Evolutionary conservation across 306 rosid species (phyloP).

Genomic region (Cicer cuneatum): DNA sequence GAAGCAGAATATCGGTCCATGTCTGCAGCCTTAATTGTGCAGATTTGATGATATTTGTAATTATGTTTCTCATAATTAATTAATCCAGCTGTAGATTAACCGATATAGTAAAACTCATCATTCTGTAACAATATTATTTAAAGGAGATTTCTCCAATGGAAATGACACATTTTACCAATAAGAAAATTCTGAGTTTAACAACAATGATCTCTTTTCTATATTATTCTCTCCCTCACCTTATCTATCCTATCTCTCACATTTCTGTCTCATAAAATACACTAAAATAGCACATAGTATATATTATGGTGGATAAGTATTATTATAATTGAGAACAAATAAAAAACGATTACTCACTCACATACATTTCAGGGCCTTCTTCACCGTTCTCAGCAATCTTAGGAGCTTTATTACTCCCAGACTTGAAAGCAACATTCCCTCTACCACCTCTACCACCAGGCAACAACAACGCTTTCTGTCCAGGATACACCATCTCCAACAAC

Average conservation of each 20-base stretch:
- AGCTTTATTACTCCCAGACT: constrained; percentile 80
- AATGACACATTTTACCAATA: too few species aligned
- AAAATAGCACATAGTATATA: neutral
- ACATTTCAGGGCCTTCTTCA: constrained; percentile 88
- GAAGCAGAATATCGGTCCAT: too few species aligned
- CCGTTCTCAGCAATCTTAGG: constrained; percentile 94
- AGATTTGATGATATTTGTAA: too few species aligned
- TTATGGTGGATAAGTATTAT: neutral
- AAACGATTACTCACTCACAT: constrained; percentile 41
- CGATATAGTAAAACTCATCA: too few species aligned
- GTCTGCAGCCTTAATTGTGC: too few species aligned
- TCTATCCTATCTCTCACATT: neutral
- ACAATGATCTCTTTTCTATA: neutral
- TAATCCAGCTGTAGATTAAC: too few species aligned
- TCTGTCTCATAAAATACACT: neutral
- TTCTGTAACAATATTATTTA: too few species aligned
- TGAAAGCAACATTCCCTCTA: constrained; percentile 90
- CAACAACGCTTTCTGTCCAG: constrained; percentile 76
- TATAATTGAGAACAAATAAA: neutral
- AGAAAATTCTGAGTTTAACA: too few species aligned
- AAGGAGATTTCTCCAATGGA: too few species aligned
- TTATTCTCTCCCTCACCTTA: neutral
- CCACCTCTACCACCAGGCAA: constrained; percentile 97
- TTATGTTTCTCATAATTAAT: too few species aligned
- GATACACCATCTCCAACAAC: constrained; percentile 78